Evolutionary conservation across 371 early-diverging fungal genomes (phyloP).

Genomic region (Batkoa obscura): DNA sequence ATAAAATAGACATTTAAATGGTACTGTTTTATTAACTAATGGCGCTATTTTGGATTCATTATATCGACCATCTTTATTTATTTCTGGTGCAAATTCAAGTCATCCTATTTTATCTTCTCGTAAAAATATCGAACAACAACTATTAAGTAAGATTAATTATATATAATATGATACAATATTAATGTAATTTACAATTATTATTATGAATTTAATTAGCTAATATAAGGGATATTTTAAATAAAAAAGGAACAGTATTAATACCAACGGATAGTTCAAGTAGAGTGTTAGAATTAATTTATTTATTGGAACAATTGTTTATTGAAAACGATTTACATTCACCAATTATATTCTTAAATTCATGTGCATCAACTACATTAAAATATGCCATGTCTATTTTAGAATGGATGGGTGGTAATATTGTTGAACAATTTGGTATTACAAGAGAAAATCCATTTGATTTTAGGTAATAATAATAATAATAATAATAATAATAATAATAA

Average conservation of each 20-base stretch:
- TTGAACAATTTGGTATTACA: conserved; percentile 39
- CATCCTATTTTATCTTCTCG: conserved; percentile 44
- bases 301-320: conserved; percentile 78
- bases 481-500: conserved; percentile 9
- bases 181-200: conserved; percentile 40
- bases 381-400: conserved; percentile 81
- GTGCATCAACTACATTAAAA: conserved; percentile 12
- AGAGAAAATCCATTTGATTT: conserved; percentile 83
- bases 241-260: conserved; percentile 67
- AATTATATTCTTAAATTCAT: conserved; percentile 21
- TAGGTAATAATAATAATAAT: conserved; percentile 25
- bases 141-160: conserved; percentile 29
- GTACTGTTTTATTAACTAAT: conserved; percentile 46
- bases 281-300: conserved; percentile 76
- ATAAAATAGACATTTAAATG: conserved; percentile 52
- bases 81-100: conserved; percentile 76
- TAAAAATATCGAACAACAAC: conserved; percentile 46
- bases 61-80: conserved; percentile 64
- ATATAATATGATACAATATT: not conserved
- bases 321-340: conserved; percentile 32
- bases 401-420: conserved; percentile 85
- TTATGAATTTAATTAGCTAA: conserved; percentile 11
- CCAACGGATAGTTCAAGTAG: conserved; percentile 81
- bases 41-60: conserved; percentile 59
- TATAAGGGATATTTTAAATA: not conserved